Conservation (phyloP, 306 rosid species). For the Pyrus betulifolia region DNA sequence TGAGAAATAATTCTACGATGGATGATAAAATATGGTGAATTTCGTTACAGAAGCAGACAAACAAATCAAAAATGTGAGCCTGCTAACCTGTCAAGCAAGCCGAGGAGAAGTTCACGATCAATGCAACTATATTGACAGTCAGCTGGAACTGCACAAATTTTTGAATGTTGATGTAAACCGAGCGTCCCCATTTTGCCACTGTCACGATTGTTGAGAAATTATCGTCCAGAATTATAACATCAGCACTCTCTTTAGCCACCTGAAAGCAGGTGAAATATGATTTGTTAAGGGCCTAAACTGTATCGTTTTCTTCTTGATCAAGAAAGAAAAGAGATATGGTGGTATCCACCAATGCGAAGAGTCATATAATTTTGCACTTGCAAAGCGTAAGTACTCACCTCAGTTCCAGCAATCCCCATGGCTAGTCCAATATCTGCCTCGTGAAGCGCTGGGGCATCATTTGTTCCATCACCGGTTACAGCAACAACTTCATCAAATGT, state of each 20-base stretch:
- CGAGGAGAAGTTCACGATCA: slow-evolving; percentile 88
- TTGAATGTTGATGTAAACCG: slow-evolving; percentile 87
- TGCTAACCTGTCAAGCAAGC: slow-evolving; percentile 83
- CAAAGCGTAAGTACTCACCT: slow-evolving; percentile 43
- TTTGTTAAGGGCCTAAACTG: background rate
- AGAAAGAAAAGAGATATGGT: background rate
- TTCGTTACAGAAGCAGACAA: background rate
- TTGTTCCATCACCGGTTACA: slow-evolving; percentile 97
- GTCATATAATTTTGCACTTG: background rate
- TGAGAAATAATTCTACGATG: background rate
- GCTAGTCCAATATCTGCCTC: slow-evolving; percentile 99
- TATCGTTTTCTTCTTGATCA: background rate
- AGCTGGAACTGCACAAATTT: slow-evolving; percentile 96
- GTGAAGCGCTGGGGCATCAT: slow-evolving; percentile 98
- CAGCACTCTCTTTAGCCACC: slow-evolving; percentile 99
- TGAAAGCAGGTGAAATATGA: slow-evolving; percentile 23
- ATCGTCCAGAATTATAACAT: slow-evolving; percentile 90
- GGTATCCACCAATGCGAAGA: background rate
- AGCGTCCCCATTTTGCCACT: slow-evolving; percentile 97
- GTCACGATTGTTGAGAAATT: slow-evolving; percentile 97
- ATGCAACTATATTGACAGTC: slow-evolving; percentile 87
- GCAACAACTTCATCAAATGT: slow-evolving; percentile 91
- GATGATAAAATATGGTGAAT: background rate
- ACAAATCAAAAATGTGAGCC: background rate
- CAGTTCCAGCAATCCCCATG: slow-evolving; percentile 99